These are phyloP conservation scores for Termitomyces sp. DNA, from an alignment of 768 basidiomycete genomes.

Conservation along the genomic window DNA sequence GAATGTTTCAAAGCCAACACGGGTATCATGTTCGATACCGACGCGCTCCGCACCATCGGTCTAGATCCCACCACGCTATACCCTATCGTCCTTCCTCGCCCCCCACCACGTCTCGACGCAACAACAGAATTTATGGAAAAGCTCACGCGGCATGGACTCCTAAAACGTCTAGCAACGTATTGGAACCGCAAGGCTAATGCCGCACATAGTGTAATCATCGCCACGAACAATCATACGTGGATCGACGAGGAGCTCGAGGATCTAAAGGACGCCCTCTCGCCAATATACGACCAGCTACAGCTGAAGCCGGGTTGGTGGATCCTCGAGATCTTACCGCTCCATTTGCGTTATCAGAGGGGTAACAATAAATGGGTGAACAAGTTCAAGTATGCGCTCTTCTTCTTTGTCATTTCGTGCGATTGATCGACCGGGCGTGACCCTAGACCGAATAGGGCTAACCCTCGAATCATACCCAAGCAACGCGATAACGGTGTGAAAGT, in stretches of 20 bases:
- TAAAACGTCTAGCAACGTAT: neutral
- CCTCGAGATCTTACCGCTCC: slow-evolving; percentile 44
- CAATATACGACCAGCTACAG: slow-evolving; percentile 50
- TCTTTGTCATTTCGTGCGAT: neutral
- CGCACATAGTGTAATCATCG: neutral
- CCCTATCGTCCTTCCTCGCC: slow-evolving; percentile 32
- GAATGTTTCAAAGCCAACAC: slow-evolving; percentile 55
- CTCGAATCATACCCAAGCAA: slow-evolving; percentile 37
- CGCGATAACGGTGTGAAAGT: slow-evolving; percentile 35
- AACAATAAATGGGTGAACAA: slow-evolving; percentile 26
- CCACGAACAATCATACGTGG: neutral
- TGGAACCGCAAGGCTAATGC: slow-evolving; percentile 14
- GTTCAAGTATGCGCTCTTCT: slow-evolving; percentile 14
- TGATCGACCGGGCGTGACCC: neutral
- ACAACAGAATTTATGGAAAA: neutral
- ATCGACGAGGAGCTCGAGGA: slow-evolving; percentile 50
- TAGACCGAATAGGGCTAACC: slow-evolving; percentile 31
- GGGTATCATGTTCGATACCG: slow-evolving; percentile 57
- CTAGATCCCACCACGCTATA: slow-evolving; percentile 39
- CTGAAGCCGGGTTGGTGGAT: slow-evolving; percentile 51
- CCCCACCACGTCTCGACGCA: slow-evolving; percentile 24
- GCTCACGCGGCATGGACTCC: neutral
- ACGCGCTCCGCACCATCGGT: slow-evolving; percentile 42
- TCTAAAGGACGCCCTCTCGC: slow-evolving; percentile 43
- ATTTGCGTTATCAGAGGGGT: slow-evolving; percentile 30